A percentile compares a stretch with the other conserved stretches of the same genome.
phyloP scores from a whole-genome alignment of 2,329 filamentous ascomycete species.

The Xylaria digitata region DNA sequence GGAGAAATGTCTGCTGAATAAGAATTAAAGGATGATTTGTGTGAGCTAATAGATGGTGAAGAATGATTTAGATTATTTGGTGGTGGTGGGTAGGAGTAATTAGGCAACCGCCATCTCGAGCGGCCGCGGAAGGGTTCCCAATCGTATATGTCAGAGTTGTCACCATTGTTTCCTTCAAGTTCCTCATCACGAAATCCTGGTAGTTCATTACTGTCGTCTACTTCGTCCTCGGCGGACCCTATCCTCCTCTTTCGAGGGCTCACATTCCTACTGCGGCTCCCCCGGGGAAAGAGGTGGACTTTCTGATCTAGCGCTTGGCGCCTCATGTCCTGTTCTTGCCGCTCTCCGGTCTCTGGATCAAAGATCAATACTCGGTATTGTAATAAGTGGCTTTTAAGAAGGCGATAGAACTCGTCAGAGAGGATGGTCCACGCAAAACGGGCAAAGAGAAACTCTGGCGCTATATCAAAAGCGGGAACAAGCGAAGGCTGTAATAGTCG shows the following conservation, averaged over 20 bases:
- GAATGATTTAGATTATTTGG: no score
- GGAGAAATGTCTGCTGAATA: no score
- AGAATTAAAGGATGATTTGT: no score
- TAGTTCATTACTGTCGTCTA: no score
- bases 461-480: not conserved
- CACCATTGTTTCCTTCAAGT: no score
- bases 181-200: no score
- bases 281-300: not conserved
- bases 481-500: not conserved
- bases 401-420: not conserved
- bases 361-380: conserved; percentile 1
- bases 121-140: no score
- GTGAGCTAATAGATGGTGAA: no score
- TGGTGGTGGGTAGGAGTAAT: no score
- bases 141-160: no score
- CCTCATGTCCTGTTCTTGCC: not conserved
- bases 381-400: not conserved
- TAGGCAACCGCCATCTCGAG: no score
- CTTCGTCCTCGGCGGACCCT: no score
- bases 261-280: not conserved
- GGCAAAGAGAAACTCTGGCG: conserved; percentile 2
- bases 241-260: not conserved
- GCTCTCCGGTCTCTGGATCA: not conserved
- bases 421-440: conserved; percentile 6
- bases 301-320: not conserved